A percentile compares a stretch with the other conserved stretches of the same genome.
phyloP scores from a whole-genome alignment of 768 basidiomycete species.

The Russula ochroleuca region DNA sequence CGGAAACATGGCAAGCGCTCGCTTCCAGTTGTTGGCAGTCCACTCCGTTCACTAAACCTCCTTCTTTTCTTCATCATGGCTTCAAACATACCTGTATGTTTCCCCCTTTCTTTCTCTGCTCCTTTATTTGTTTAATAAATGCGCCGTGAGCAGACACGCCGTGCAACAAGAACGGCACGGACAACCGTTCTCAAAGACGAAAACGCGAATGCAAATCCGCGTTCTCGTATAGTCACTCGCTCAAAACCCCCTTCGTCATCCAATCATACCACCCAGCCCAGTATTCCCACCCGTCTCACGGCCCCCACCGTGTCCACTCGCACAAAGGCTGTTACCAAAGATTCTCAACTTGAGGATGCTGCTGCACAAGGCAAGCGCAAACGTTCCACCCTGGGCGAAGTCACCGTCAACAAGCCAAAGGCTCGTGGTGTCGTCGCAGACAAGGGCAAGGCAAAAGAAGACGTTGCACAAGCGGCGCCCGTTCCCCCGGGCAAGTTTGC shows the following conservation, averaged over 20 bases:
- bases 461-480: slow-evolving; percentile 30
- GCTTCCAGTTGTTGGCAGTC: slow-evolving; percentile 2
- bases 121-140: background rate
- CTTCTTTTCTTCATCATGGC: slow-evolving; percentile 32
- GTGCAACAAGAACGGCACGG: slow-evolving; percentile 55
- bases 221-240: slow-evolving; percentile 57
- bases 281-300: slow-evolving; percentile 40
- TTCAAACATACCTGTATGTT: slow-evolving; percentile 45
- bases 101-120: background rate
- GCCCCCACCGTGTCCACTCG: slow-evolving; percentile 49
- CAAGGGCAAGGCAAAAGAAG: slow-evolving; percentile 56
- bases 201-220: slow-evolving; percentile 55
- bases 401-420: slow-evolving; percentile 50
- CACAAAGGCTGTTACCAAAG: slow-evolving; percentile 43
- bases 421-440: slow-evolving; percentile 34
- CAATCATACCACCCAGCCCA: slow-evolving; percentile 37
- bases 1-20: slow-evolving; percentile 17
- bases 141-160: slow-evolving; percentile 48
- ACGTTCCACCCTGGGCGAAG: slow-evolving; percentile 70
- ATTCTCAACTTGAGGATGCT: slow-evolving; percentile 44
- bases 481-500: slow-evolving; percentile 50
- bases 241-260: slow-evolving; percentile 51
- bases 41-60: slow-evolving; percentile 6
- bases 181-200: slow-evolving; percentile 56
- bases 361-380: slow-evolving; percentile 62